Evolutionary conservation across 176 grass and related monocot species (phyloP).

Genomic region (Oryza glumipatula): DNA sequence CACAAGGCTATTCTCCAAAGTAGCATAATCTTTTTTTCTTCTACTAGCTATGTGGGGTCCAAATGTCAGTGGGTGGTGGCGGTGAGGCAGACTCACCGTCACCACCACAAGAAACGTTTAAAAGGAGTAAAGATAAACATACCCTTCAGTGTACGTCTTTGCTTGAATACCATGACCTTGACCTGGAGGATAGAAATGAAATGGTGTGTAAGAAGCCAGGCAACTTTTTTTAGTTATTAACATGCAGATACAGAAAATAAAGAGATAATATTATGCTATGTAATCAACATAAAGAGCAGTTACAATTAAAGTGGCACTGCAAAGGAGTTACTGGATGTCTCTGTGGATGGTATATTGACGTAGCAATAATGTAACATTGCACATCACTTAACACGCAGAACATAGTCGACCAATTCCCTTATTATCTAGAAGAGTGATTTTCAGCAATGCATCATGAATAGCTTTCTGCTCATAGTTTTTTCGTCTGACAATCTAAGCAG

Average conservation of each 20-base stretch:
- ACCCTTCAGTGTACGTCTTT: constrained; percentile 92
- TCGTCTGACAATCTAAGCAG: not conserved
- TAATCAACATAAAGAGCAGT: not conserved
- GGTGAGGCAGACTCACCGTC: too few relatives aligned
- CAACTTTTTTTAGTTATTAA: not conserved
- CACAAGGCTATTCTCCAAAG: constrained; percentile 13
- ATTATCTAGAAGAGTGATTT: not conserved
- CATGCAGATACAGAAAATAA: not conserved
- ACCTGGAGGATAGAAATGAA: constrained; percentile 42
- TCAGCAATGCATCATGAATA: not conserved
- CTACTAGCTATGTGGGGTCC: too few relatives aligned
- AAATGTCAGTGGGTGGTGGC: too few relatives aligned
- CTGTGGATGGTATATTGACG: too few relatives aligned
- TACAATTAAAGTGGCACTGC: too few relatives aligned
- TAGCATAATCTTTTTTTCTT: not conserved
- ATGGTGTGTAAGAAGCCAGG: not conserved
- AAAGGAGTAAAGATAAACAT: constrained; percentile 21
- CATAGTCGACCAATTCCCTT: not conserved
- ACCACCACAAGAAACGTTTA: too few relatives aligned
- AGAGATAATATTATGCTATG: not conserved
- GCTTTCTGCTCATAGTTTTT: not conserved
- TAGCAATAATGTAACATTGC: not conserved
- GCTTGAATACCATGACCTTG: constrained; percentile 58
- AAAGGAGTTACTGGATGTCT: too few relatives aligned
- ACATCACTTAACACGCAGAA: not conserved